Evolutionary conservation across 129 eudicot species (phyloP).

Genomic region (Dittrichia graveolens): DNA sequence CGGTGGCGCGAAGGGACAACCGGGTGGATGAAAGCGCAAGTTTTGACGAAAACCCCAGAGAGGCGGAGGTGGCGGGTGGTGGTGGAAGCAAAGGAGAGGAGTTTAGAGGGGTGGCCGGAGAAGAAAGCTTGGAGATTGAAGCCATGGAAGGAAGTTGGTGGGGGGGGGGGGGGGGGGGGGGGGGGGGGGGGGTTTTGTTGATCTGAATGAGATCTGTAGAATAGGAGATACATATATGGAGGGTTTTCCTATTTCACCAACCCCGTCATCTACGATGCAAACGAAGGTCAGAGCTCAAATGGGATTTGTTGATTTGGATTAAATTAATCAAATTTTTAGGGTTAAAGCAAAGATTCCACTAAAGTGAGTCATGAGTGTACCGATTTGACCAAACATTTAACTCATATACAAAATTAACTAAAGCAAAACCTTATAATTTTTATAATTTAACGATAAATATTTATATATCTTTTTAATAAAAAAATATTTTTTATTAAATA

Average conservation of each 20-base stretch:
- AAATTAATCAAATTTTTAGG: constrained; percentile 16
- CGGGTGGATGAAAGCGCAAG: constrained; percentile 27
- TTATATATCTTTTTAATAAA: background rate
- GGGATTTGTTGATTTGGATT: constrained; percentile 24
- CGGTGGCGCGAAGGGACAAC: constrained; percentile 37
- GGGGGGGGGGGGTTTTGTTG: constrained; percentile 8
- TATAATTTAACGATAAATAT: background rate
- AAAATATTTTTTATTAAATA: too few relatives aligned
- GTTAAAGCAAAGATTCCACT: constrained; percentile 11
- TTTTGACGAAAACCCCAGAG: constrained; percentile 31
- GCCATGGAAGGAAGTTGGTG: constrained; percentile 52
- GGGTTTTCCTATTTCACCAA: constrained; percentile 39
- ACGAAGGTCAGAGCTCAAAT: constrained; percentile 7
- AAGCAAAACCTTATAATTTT: background rate
- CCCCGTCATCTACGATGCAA: constrained; percentile 37
- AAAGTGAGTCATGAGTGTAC: background rate
- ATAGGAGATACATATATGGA: constrained; percentile 14
- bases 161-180: constrained; percentile 22
- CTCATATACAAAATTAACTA: background rate
- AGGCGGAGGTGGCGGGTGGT: constrained; percentile 33
- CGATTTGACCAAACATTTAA: constrained; percentile 26
- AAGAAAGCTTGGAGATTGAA: constrained; percentile 64
- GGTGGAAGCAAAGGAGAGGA: constrained; percentile 28
- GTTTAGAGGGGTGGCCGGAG: constrained; percentile 32
- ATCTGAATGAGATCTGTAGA: constrained; percentile 33